Percentiles rank a stretch among this genome's conserved stretches.
phyloP scores from a whole-genome alignment of 257 asterid species.

The Rhazya stricta region DNA sequence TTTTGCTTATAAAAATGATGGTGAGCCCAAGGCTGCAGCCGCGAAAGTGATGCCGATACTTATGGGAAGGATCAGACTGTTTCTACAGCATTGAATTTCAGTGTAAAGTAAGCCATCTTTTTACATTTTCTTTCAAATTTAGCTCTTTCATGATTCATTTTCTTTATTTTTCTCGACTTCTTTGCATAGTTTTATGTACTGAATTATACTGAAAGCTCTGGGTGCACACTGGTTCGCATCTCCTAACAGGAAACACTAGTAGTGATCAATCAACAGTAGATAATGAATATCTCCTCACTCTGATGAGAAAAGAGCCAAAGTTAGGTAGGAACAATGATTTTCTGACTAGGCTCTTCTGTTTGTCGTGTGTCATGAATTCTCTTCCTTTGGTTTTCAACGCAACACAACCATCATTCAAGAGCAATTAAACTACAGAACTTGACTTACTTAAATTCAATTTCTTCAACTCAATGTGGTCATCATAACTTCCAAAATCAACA shows the following conservation, averaged over 20 bases:
- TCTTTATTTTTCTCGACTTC: not conserved
- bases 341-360: not conserved
- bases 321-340: conserved; percentile 38
- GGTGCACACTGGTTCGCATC: conserved; percentile 68
- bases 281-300: conserved; percentile 39
- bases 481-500: too few species aligned
- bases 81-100: conserved; percentile 38
- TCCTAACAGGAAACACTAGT: conserved; percentile 53
- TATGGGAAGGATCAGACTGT: conserved; percentile 16
- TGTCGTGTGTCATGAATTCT: not conserved
- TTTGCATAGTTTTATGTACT: too few species aligned
- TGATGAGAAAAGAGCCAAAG: conserved; percentile 42
- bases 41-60: conserved; percentile 12
- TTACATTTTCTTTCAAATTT: not conserved
- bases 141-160: too few species aligned
- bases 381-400: not conserved
- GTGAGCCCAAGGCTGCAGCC: conserved; percentile 1
- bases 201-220: not conserved
- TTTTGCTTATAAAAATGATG: conserved; percentile 44
- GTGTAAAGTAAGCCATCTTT: conserved; percentile 53
- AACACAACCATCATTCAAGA: too few species aligned
- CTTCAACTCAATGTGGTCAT: too few species aligned
- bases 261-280: conserved; percentile 61
- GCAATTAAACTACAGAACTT: too few species aligned
- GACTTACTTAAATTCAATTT: too few species aligned